These are phyloP conservation scores for Ajuga reptans DNA, from an alignment of 305 asterid genomes.

Conservation along the genomic window DNA sequence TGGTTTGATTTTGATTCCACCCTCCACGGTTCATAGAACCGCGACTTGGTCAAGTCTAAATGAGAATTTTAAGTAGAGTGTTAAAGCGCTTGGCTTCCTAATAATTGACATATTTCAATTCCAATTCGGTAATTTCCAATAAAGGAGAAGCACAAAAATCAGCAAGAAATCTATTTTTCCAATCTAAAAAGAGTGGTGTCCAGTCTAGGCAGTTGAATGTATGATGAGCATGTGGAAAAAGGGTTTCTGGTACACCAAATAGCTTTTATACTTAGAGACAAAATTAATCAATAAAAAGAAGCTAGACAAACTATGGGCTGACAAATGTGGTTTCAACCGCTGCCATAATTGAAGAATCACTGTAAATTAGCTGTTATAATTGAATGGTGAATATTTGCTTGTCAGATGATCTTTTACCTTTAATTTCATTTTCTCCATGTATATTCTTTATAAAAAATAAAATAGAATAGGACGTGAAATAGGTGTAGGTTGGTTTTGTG, in stretches of 20 bases:
- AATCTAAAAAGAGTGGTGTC: background rate
- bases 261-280: conserved; percentile 18
- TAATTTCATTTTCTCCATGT: too few relatives aligned
- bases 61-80: too few relatives aligned
- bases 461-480: background rate
- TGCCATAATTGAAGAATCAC: conserved; percentile 9
- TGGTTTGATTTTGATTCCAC: too few relatives aligned
- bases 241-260: background rate
- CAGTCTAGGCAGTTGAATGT: background rate
- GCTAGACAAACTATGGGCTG: conserved; percentile 20
- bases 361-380: background rate
- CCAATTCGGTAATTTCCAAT: background rate
- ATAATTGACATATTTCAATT: too few relatives aligned
- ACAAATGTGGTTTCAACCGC: conserved; percentile 20
- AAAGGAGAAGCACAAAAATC: conserved; percentile 1
- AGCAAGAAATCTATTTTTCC: conserved; percentile 3
- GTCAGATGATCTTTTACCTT: too few relatives aligned
- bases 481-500: too few relatives aligned
- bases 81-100: too few relatives aligned
- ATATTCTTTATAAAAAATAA: too few relatives aligned
- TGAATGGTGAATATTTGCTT: background rate
- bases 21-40: too few relatives aligned
- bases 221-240: background rate
- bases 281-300: conserved; percentile 18
- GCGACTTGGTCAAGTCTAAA: too few relatives aligned